Conservation (phyloP, 2,329 filamentous ascomycete species). For the Akanthomyces muscarius region DNA sequence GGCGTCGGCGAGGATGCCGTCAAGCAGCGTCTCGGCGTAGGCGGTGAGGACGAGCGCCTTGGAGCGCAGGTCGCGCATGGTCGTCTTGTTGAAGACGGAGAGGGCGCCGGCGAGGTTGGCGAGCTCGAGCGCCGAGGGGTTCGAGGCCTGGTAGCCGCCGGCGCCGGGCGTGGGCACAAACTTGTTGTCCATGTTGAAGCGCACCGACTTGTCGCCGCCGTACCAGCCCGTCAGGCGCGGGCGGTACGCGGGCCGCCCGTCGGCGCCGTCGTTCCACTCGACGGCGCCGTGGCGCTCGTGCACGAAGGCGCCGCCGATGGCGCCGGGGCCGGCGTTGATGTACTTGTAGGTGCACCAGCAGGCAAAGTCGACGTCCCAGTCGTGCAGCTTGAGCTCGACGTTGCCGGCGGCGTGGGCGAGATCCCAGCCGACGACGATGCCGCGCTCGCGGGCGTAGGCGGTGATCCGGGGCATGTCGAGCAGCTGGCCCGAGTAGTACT, state of each 20-base stretch:
- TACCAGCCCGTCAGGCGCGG: constrained; percentile 81
- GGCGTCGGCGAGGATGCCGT: constrained; percentile 36
- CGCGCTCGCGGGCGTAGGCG: constrained; percentile 64
- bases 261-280: constrained; percentile 32
- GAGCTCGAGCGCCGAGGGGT: constrained; percentile 73
- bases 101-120: constrained; percentile 70
- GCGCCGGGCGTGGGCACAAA: constrained; percentile 77
- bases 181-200: constrained; percentile 79
- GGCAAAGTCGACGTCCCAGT: constrained; percentile 89
- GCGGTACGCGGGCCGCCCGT: constrained; percentile 45
- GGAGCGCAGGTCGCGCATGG: constrained; percentile 62
- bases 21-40: constrained; percentile 69
- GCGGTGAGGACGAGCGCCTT: constrained; percentile 71
- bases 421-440: constrained; percentile 79
- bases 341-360: constrained; percentile 96
- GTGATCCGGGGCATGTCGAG: constrained; percentile 83
- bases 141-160: constrained; percentile 78
- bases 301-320: constrained; percentile 76
- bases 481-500: constrained; percentile 88
- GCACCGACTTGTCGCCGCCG: constrained; percentile 69
- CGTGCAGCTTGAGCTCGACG: constrained; percentile 72
- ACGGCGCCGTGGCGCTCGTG: constrained; percentile 69
- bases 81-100: constrained; percentile 68
- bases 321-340: constrained; percentile 78
- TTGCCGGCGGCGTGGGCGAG: constrained; percentile 85